phyloP scores from a whole-genome alignment of 2,329 filamentous ascomycete species.

The Scleromitrula shiraiana region DNA sequence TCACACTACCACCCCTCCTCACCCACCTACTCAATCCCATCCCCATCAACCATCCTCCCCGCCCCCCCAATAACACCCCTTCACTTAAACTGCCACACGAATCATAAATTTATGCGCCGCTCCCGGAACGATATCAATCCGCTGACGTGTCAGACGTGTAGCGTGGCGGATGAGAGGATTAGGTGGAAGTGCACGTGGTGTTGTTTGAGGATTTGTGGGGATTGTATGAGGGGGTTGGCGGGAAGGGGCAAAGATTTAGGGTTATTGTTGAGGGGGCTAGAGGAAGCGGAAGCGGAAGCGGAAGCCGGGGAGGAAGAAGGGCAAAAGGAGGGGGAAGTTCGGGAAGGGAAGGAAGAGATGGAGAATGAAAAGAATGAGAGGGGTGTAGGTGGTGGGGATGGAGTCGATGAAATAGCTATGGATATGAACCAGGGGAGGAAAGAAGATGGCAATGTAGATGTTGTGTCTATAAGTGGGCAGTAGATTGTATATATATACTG shows the following conservation, averaged over 20 bases:
- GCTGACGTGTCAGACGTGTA: constrained; percentile 28
- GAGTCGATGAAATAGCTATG: no score
- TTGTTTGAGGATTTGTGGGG: constrained; percentile 27
- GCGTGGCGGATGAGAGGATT: constrained; percentile 22
- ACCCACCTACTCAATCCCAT: constrained; percentile 12
- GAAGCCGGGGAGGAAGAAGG: not conserved
- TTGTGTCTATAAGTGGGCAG: no score
- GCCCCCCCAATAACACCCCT: constrained; percentile 17
- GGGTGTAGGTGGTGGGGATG: no score
- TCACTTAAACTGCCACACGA: constrained; percentile 28
- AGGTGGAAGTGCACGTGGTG: constrained; percentile 30
- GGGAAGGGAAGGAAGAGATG: not conserved
- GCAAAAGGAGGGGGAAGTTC: not conserved
- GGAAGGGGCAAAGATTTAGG: not conserved
- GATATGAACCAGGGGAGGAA: no score
- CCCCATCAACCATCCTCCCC: constrained; percentile 17
- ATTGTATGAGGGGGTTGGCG: constrained; percentile 24
- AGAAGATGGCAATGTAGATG: no score
- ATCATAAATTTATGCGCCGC: constrained; percentile 25
- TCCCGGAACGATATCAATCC: constrained; percentile 25
- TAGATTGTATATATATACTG: no score
- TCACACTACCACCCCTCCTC: constrained; percentile 7
- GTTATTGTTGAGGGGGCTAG: not conserved
- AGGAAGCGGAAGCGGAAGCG: not conserved
- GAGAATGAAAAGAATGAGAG: no score